phyloP scores from a whole-genome alignment of 1,284 basidiomycete species.

The Cryptococcus maquisensis region DNA sequence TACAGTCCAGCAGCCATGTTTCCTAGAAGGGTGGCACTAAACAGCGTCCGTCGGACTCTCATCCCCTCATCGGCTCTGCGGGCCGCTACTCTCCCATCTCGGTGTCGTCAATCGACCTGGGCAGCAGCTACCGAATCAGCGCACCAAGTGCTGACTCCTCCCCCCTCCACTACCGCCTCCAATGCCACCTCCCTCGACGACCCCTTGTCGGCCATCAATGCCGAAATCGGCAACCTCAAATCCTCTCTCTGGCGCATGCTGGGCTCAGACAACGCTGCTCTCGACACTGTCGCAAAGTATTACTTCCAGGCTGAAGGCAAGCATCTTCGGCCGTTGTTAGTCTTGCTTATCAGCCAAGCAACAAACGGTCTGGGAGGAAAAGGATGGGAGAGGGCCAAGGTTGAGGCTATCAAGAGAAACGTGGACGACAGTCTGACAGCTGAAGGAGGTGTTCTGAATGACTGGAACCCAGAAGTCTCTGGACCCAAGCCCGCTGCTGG shows the following conservation, averaged over 20 bases:
- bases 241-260: slow-evolving; percentile 73
- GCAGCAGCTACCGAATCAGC: slow-evolving; percentile 45
- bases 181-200: slow-evolving; percentile 21
- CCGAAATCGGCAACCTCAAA: slow-evolving; percentile 71
- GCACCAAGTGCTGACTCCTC: slow-evolving; percentile 35
- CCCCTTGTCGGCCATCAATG: slow-evolving; percentile 54
- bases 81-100: slow-evolving; percentile 2
- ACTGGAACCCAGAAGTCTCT: slow-evolving; percentile 49
- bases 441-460: slow-evolving; percentile 47
- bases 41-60: background rate
- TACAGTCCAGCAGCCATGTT: too few relatives aligned
- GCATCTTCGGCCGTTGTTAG: slow-evolving; percentile 84
- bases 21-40: too few relatives aligned
- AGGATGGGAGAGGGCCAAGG: slow-evolving; percentile 28
- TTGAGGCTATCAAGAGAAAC: slow-evolving; percentile 18
- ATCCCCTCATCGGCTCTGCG: slow-evolving; percentile 3
- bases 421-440: slow-evolving; percentile 46
- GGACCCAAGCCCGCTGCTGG: slow-evolving; percentile 27
- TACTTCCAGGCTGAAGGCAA: slow-evolving; percentile 82
- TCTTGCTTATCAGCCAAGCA: slow-evolving; percentile 84
- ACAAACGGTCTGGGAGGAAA: slow-evolving; percentile 69
- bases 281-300: slow-evolving; percentile 85
- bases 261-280: slow-evolving; percentile 80
- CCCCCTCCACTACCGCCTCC: slow-evolving; percentile 13
- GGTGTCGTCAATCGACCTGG: slow-evolving; percentile 28